Evolutionary conservation across 108 stramenopile species (phyloP).

Genomic region (Skeletonema marinoi): DNA sequence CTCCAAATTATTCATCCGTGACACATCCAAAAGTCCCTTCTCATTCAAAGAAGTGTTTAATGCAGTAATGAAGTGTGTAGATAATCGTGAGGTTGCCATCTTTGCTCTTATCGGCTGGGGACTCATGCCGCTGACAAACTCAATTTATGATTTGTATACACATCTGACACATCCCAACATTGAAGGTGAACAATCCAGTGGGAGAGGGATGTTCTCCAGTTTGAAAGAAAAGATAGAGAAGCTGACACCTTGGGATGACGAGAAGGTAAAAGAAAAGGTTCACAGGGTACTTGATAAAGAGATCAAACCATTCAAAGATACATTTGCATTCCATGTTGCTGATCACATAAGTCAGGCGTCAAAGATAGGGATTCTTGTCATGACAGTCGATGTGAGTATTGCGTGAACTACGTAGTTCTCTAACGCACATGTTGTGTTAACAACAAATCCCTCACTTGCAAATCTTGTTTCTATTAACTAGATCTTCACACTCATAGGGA

Average conservation of each 20-base stretch:
- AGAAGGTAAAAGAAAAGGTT: neutral
- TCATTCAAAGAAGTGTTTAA: constrained; percentile 22
- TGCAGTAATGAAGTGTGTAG: constrained; percentile 12
- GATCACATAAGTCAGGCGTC: constrained; percentile 51
- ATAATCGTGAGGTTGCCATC: constrained; percentile 32
- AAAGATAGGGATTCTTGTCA: constrained; percentile 21
- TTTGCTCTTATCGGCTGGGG: constrained; percentile 37
- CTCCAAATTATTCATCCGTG: constrained; percentile 5
- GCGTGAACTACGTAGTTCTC: neutral
- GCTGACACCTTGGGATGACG: constrained; percentile 42
- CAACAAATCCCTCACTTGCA: neutral
- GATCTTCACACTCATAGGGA: neutral
- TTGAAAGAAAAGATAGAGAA: constrained; percentile 13
- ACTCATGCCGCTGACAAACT: constrained; percentile 13
- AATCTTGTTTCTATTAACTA: neutral
- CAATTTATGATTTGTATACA: constrained; percentile 16
- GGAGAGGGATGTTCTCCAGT: neutral
- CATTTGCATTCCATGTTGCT: constrained; percentile 27
- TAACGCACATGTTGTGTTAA: neutral
- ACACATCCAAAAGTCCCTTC: neutral
- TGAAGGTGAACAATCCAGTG: neutral
- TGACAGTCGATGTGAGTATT: constrained; percentile 14
- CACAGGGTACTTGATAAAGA: neutral
- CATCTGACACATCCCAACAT: constrained; percentile 11
- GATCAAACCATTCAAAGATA: constrained; percentile 12